phyloP scores from a whole-genome alignment of 805 yeast species.

The Kuraishia borneana region DNA sequence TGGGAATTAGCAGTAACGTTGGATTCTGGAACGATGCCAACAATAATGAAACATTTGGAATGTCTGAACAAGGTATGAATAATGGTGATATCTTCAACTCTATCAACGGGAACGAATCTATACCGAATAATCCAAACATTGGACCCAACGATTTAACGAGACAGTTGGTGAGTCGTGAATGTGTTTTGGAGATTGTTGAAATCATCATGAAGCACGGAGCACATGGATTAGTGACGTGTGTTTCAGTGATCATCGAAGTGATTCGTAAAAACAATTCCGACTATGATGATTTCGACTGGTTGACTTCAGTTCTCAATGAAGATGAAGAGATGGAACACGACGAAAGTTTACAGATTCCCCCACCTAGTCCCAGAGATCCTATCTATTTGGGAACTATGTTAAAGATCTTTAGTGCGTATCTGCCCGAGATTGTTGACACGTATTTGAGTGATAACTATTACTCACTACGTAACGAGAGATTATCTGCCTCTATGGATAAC shows the following conservation, averaged over 20 bases:
- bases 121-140: conserved; percentile 59
- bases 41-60: conserved; percentile 8
- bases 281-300: conserved; percentile 51
- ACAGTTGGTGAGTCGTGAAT: conserved; percentile 66
- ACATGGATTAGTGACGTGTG: conserved; percentile 80
- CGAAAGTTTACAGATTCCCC: conserved; percentile 1
- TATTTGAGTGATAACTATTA: conserved; percentile 19
- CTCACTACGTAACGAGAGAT: conserved; percentile 1
- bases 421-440: conserved; percentile 17
- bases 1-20: conserved; percentile 33
- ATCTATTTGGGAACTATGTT: conserved; percentile 83
- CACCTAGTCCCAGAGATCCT: conserved; percentile 81
- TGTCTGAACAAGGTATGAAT: conserved; percentile 6
- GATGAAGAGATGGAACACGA: conserved; percentile 1
- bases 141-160: conserved; percentile 95
- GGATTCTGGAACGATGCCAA: conserved; percentile 17
- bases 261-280: conserved; percentile 93
- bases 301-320: conserved; percentile 10
- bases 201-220: conserved; percentile 74
- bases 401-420: conserved; percentile 48
- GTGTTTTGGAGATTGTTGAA: conserved; percentile 55
- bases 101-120: not conserved
- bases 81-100: conserved; percentile 2
- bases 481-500: not conserved
- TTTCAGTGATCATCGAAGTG: conserved; percentile 84